Percentiles rank a stretch among this genome's conserved stretches.
phyloP scores from a whole-genome alignment of 2,329 filamentous ascomycete genomes.

The Colletotrichum kahawae region DNA sequence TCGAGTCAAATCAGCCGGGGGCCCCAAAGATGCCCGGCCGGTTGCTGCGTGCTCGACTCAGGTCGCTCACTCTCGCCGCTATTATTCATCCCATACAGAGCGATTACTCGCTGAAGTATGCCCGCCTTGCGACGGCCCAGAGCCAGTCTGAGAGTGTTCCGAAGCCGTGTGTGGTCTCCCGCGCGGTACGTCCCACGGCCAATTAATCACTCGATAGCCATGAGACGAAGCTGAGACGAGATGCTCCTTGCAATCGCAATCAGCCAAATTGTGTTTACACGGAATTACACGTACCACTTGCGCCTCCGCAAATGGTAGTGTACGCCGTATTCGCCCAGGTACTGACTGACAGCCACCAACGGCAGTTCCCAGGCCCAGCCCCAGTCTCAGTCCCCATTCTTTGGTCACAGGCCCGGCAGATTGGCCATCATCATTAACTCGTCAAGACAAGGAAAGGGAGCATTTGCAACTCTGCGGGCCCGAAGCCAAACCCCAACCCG shows the following conservation, averaged over 20 bases:
- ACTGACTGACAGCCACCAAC: neutral
- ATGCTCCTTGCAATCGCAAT: neutral
- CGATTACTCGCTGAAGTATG: neutral
- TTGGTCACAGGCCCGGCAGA: neutral
- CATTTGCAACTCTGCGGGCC: neutral
- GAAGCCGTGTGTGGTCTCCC: neutral
- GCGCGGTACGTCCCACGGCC: neutral
- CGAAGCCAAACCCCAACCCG: neutral
- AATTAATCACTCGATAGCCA: neutral
- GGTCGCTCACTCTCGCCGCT: neutral
- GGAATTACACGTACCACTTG: neutral
- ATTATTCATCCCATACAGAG: neutral
- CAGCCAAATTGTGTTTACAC: neutral
- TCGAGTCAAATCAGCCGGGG: slow-evolving; percentile 1
- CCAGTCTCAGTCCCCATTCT: neutral
- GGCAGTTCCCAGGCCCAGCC: neutral
- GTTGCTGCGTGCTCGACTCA: neutral
- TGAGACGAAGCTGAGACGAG: neutral
- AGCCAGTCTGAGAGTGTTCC: neutral
- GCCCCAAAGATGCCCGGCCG: neutral
- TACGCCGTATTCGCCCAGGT: neutral
- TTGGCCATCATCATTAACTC: neutral
- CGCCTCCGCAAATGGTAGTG: neutral
- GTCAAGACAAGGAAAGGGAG: neutral
- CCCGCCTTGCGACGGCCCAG: neutral